Conservation (phyloP, 495 filamentous ascomycete species). For the Xylaria castorea region DNA sequence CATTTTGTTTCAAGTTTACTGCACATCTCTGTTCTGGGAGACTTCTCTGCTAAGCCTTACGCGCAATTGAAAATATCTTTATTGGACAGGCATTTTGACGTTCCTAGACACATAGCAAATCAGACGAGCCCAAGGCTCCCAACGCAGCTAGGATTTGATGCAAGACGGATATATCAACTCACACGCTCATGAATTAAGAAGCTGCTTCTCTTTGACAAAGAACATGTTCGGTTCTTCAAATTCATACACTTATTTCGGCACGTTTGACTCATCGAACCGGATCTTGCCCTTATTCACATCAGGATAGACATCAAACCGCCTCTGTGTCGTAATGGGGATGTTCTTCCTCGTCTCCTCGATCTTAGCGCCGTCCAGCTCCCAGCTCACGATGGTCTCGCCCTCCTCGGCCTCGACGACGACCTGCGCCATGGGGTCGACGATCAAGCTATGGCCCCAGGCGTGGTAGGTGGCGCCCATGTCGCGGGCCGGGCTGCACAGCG, state of each 20-base stretch:
- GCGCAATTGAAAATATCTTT: not conserved
- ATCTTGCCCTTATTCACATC: conserved; percentile 72
- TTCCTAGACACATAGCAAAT: not conserved
- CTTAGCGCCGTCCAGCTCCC: conserved; percentile 70
- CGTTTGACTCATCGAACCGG: conserved; percentile 16
- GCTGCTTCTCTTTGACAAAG: not conserved
- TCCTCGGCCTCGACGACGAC: conserved; percentile 78
- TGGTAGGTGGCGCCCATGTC: conserved; percentile 80
- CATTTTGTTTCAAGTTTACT: not conserved
- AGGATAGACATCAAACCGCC: conserved; percentile 94
- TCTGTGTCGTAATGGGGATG: conserved; percentile 84
- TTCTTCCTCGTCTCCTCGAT: conserved; percentile 81
- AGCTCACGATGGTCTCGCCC: conserved; percentile 75
- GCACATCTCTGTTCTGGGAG: not conserved
- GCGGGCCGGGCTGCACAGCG: conserved; percentile 87
- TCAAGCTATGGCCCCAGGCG: conserved; percentile 89
- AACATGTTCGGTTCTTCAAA: not conserved
- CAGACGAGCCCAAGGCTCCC: not conserved
- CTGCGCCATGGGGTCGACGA: conserved; percentile 87
- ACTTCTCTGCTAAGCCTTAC: not conserved
- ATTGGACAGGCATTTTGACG: not conserved
- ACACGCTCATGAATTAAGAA: not conserved
- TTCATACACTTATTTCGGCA: not conserved
- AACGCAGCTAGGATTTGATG: not conserved
- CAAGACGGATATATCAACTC: not conserved